phyloP scores from a whole-genome alignment of 495 filamentous ascomycete species.

The Tuber umbilicatum region DNA sequence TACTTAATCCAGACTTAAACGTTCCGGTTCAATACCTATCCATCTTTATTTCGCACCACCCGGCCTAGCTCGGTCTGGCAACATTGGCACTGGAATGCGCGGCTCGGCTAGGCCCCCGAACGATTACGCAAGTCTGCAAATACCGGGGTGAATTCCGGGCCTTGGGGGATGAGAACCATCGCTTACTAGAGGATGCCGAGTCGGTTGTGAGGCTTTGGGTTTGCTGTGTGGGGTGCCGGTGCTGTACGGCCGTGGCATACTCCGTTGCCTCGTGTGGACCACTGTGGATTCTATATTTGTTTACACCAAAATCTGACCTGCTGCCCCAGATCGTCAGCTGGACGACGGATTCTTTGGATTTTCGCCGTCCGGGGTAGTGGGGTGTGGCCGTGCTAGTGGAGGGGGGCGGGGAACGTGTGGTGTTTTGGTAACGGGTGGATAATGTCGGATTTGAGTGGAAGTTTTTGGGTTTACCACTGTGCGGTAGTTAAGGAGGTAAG shows the following conservation, averaged over 20 bases:
- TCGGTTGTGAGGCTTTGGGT: not conserved
- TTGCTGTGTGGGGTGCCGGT: too few species aligned
- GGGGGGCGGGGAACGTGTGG: not conserved
- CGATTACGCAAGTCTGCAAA: not conserved
- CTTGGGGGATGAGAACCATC: not conserved
- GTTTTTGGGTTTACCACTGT: too few species aligned
- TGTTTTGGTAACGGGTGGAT: not conserved
- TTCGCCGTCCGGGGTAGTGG: not conserved
- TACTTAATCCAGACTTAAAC: too few species aligned
- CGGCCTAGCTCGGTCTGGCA: not conserved
- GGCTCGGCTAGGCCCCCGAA: not conserved
- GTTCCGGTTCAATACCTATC: not conserved
- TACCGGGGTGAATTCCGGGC: not conserved
- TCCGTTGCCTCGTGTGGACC: too few species aligned
- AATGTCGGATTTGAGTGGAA: too few species aligned
- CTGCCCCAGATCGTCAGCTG: too few species aligned
- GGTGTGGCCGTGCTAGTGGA: not conserved
- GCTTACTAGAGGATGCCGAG: not conserved
- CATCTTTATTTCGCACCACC: not conserved
- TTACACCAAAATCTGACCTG: too few species aligned
- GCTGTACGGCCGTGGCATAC: not conserved
- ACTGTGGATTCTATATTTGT: too few species aligned
- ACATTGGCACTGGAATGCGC: not conserved
- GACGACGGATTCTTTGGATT: not conserved
- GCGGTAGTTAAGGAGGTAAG: too few species aligned